Conservation (phyloP, 805 yeast genomes). For the Kuraishia hungarica region DNA sequence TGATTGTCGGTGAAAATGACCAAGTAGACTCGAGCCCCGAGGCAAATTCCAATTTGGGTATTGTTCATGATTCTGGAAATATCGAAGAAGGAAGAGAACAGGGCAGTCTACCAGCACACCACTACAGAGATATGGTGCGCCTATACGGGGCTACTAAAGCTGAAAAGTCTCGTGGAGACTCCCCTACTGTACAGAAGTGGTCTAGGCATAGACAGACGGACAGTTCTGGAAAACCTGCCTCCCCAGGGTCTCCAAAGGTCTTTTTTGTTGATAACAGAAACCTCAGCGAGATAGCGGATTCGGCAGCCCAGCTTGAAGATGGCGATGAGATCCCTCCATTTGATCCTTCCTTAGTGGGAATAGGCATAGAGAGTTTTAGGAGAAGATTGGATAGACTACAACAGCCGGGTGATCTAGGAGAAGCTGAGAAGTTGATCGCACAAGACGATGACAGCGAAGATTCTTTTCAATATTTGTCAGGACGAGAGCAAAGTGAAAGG, state of each 20-base stretch:
- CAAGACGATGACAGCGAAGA: not conserved
- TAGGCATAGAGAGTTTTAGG: not conserved
- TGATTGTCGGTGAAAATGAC: not conserved
- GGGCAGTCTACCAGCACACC: not conserved
- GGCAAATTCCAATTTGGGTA: not conserved
- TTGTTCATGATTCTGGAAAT: no score
- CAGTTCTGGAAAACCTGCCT: not conserved
- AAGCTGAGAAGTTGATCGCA: not conserved
- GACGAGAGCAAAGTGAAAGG: not conserved
- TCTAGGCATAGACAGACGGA: not conserved
- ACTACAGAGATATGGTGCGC: not conserved
- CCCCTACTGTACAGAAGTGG: not conserved
- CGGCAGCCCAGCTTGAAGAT: not conserved
- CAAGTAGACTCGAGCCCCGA: not conserved
- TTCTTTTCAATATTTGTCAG: not conserved
- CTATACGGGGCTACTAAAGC: not conserved
- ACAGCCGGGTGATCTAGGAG: not conserved
- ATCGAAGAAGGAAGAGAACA: not conserved
- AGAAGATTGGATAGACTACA: not conserved
- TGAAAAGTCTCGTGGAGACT: not conserved
- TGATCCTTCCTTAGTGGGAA: not conserved
- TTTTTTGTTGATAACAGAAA: not conserved
- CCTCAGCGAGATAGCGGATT: not conserved
- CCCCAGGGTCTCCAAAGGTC: not conserved
- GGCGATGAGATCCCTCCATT: not conserved